Conservation (phyloP, 768 basidiomycete species). For the Lyophyllum atratum region DNA sequence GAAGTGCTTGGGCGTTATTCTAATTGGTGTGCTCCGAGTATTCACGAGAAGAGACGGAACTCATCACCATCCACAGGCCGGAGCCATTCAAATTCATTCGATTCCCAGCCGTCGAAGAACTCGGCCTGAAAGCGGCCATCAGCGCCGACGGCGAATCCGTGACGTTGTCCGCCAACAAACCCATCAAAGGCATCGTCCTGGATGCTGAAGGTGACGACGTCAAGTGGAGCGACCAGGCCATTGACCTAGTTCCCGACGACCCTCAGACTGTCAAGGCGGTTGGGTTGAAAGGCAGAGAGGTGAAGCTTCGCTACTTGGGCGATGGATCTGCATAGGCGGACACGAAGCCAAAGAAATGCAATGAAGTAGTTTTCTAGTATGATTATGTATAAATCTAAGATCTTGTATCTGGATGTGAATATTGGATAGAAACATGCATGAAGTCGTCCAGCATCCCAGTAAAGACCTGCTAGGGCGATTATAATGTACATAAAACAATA, state of each 20-base stretch:
- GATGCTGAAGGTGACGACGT: conserved; percentile 74
- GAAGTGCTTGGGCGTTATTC: conserved; percentile 69
- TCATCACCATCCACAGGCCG: conserved; percentile 56
- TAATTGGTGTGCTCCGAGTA: conserved; percentile 58
- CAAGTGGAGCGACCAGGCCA: conserved; percentile 86
- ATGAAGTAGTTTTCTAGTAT: neutral
- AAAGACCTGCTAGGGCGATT: neutral
- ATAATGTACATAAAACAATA: conserved; percentile 4
- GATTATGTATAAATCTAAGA: neutral
- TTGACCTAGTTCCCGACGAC: conserved; percentile 89
- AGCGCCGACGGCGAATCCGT: conserved; percentile 60
- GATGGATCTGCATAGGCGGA: conserved; percentile 61
- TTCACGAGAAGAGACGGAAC: conserved; percentile 10
- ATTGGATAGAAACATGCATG: neutral
- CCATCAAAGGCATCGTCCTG: conserved; percentile 87
- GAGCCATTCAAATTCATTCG: conserved; percentile 92
- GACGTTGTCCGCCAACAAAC: conserved; percentile 56
- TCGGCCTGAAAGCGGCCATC: conserved; percentile 58
- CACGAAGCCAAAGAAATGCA: neutral
- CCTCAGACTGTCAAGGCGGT: conserved; percentile 64
- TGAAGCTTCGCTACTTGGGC: conserved; percentile 72
- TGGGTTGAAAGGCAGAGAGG: conserved; percentile 66
- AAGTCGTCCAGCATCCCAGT: neutral
- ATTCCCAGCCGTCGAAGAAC: conserved; percentile 65
- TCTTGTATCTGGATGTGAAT: neutral